Base-by-base conservation (phyloP, 1,139 yeast species). In the Saccharomycopsis crataegensis region DNA sequence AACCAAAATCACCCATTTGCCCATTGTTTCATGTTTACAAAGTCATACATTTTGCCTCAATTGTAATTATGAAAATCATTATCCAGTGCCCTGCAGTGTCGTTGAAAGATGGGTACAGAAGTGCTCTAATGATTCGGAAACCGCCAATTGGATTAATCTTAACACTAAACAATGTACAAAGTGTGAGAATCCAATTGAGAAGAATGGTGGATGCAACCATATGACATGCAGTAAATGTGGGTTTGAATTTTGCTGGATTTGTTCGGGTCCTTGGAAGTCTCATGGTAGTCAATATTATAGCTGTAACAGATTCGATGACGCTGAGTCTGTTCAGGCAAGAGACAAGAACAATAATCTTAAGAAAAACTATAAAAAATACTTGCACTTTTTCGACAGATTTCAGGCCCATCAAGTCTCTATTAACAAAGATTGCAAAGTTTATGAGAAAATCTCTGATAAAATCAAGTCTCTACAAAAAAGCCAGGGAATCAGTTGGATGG, bases 181-280 rank as follows among this genome's bases (percentile, higher is more conserved):
- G 58, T 75, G 79, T 60, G 64, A 66, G 14, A 68, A 74, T 5
- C 67, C 74, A 52, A 83, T 83, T 58, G 90, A 87, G 63, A 86
- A 91, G 65, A 86, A 85, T 65, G 98, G 97, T 36, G 98, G 98
- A 0, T 93, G 98, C 69, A 91, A 93, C 69, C 99, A 93, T 69
- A 91, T 93, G 96, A 78, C 82, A 0, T 93, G 99, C 67, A 73
- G 79, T 6, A 84, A 82, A 58, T 93, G 99, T 67, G 66, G 67
- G 11, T 70, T 80, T 65, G 88, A 91, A 64, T 93, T 90, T 66
- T 93, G 99, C 66, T 93, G 99, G 99, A 82, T 90, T 50, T 93
- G 99, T 67, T 67, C 80, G 61, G 84, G 83, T 7, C 76, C 73
- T 38, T 94, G 99, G 99, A 63, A 65, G 1, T 70, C 70, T n/a